Percentiles rank a stretch among this genome's conserved stretches.
Evolutionary conservation across 306 rosid species (phyloP).

Genomic region (Echinosophora koreensis): DNA sequence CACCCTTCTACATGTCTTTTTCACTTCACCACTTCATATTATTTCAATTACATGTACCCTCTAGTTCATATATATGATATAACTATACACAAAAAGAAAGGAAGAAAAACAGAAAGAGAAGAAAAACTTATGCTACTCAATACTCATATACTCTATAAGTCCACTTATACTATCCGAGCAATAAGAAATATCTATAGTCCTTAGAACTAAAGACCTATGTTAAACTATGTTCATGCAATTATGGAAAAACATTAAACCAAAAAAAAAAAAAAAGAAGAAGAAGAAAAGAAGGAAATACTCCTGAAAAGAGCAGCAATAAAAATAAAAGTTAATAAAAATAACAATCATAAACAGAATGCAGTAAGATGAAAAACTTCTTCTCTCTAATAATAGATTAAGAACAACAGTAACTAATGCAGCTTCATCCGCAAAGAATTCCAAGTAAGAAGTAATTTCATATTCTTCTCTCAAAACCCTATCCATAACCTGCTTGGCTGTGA

Average conservation of each 20-base stretch:
- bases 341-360: background rate
- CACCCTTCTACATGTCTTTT: background rate
- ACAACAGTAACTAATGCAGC: background rate
- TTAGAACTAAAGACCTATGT: background rate
- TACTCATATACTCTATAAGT: background rate
- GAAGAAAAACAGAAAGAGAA: background rate
- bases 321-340: background rate
- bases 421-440: background rate
- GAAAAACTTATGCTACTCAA: background rate
- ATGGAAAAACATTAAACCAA: background rate
- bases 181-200: conserved; percentile 5
- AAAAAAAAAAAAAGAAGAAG: background rate
- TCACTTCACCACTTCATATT: conserved; percentile 8
- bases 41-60: conserved; percentile 7
- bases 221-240: background rate
- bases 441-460: background rate
- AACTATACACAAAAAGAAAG: background rate
- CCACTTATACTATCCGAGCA: background rate
- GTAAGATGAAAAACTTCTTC: background rate
- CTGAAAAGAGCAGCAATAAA: background rate
- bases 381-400: background rate
- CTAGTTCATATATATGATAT: background rate
- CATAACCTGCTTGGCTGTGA: background rate
- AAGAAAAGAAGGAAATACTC: too few species aligned
- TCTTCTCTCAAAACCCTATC: background rate